Base-by-base conservation (phyloP, 2,329 filamentous ascomycete species). In the Didymella pinodella region DNA sequence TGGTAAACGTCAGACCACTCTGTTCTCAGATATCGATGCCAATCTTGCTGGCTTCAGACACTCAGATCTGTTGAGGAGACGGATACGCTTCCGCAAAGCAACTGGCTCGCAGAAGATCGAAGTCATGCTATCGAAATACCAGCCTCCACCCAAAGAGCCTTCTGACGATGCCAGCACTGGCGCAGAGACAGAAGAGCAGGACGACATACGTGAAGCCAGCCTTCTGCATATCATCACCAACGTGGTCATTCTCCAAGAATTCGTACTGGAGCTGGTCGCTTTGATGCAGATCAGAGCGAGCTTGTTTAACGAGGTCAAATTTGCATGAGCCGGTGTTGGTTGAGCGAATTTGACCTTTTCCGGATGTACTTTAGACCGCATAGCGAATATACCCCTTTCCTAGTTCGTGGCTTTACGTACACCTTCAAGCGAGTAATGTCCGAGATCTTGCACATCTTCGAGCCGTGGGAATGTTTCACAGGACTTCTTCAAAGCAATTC, bases 191-290 rank as follows among this genome's bases (percentile, higher is more conserved):
- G 65, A 57, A 32, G 67, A 68, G 25, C 58, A 63, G 12, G 71
- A 76, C 10, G 67, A 72, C 49, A 63, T 72, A n/a, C 71, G 70
- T 54, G 76, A 80, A 51, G 81, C 79, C 14, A 82, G 78, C 62
- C 64, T 83, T 29, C 72, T 81, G 54, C 81, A 83, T 64, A 77
- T 84, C 29, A 71, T 83, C 32, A 83, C 81, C 10, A 84, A 84
- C 59, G 77, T 81, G 40, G 79, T 83, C 6, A 75, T 84, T 10
- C 59, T 84, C 63, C 82, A 83, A 65, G 79, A 83, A 59, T 84
- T 84, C 62, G 74, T 82, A 20, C 66, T 83, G 48, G 82, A 84
- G 68, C 57, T 84, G 12, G 77, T 80, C 11, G 81, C 81, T 5
- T 70, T 83, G 52, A 65, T 83, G 69, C 81, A 83, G 63, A 76